Evolutionary conservation across 352 stramenopile species (phyloP).

Genomic region (Phytophthora sansomeana): DNA sequence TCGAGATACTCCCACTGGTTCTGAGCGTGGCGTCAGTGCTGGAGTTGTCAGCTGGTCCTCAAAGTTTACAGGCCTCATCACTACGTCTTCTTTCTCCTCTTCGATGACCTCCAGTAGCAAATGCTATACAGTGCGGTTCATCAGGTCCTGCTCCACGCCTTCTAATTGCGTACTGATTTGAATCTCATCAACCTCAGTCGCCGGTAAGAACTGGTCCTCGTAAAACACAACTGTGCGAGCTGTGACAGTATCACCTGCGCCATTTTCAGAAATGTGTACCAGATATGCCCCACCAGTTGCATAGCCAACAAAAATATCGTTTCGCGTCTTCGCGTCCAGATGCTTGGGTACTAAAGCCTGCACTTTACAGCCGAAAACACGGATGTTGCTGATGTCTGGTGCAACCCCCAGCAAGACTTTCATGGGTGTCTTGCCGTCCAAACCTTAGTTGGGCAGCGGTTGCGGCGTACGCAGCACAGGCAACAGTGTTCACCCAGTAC

Average conservation of each 20-base stretch:
- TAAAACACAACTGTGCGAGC: conserved; percentile 14
- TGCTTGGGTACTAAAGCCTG: conserved; percentile 1
- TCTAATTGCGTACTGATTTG: too few relatives aligned
- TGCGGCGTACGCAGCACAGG: conserved; percentile 16
- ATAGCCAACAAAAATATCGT: too few relatives aligned
- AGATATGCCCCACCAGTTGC: too few relatives aligned
- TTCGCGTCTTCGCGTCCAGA: conserved; percentile 5
- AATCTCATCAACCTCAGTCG: too few relatives aligned
- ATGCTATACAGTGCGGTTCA: too few relatives aligned
- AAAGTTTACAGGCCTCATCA: too few relatives aligned
- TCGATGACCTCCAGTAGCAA: too few relatives aligned
- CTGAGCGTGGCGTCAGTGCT: too few relatives aligned
- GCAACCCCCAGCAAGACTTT: neutral
- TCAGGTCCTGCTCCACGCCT: too few relatives aligned
- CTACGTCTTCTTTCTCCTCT: too few relatives aligned
- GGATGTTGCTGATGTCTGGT: conserved; percentile 7
- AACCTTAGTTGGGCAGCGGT: conserved; percentile 12
- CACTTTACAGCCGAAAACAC: conserved; percentile 15
- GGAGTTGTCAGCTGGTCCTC: too few relatives aligned
- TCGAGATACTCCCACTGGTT: too few relatives aligned
- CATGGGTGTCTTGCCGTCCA: conserved; percentile 19
- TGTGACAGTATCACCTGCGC: neutral
- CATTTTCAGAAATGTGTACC: neutral
- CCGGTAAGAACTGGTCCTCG: conserved; percentile 1
- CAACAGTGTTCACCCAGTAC: conserved; percentile 14